These are phyloP conservation scores for Paramecium sexaurelia DNA, from an alignment of 73 alveolate species.

Conservation along the genomic window DNA sequence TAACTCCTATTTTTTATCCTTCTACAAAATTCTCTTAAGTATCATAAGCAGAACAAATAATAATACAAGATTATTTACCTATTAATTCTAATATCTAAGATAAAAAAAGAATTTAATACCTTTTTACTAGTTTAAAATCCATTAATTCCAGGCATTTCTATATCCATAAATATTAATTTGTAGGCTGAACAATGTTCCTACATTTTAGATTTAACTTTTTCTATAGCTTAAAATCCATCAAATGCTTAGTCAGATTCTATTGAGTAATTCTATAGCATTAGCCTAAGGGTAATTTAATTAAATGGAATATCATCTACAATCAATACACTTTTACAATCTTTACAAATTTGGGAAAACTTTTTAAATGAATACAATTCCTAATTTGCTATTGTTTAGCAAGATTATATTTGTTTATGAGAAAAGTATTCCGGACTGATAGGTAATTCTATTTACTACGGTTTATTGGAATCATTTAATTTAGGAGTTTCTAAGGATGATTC, in stretches of 20 bases:
- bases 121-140: conserved; percentile 17
- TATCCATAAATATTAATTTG: conserved; percentile 40
- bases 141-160: conserved; percentile 45
- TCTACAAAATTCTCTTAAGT: neutral
- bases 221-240: conserved; percentile 31
- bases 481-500: neutral
- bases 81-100: neutral
- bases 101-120: neutral
- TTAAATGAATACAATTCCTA: neutral
- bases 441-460: neutral
- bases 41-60: conserved; percentile 49
- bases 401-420: neutral
- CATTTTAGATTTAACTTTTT: neutral
- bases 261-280: neutral
- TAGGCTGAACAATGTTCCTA: neutral
- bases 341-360: neutral
- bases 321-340: neutral
- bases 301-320: conserved; percentile 45
- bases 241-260: neutral
- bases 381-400: neutral
- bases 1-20: neutral
- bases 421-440: neutral
- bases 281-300: neutral
- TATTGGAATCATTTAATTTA: neutral
- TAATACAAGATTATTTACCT: neutral